Evolutionary conservation across 192 early-diverging fungal species (phyloP), one percentile per base, ranked within the genome.

Genomic region (Paraglomus brasilianum): DNA sequence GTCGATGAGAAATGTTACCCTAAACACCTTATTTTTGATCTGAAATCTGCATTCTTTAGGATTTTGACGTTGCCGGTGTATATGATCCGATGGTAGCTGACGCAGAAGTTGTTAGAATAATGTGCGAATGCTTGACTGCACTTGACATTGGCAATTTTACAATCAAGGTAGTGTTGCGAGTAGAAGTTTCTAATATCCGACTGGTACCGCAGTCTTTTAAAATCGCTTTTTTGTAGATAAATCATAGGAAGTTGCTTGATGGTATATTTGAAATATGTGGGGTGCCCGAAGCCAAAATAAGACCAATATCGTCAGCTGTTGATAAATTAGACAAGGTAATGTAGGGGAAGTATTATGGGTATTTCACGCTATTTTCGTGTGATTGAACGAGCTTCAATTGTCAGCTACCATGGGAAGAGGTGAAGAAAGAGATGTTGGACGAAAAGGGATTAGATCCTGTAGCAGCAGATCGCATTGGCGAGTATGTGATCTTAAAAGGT

Each of bases 31-130:
- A 19, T 22, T 21, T 56, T 55, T 55, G 19, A 11, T 56, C 38
- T 15, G 21, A 22, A 55, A 55, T 24, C 8, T 41, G 15, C 22
- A 40, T 21, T 64, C 49, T 21, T 45, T 56, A 91, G 88, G 96
- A 99, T 85, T 98, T 95, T 58, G 97, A 99, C 77, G 91, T 99
- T 79, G 97, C 97, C 19, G 97, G 97, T 5, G 75, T 74, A 14
- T 96, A 95, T 69, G 97, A 97, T 47, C 61, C 92, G 10, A 99
- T 99, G 97, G 84, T 99, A n/a, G 92, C 97, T 22, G 97, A 99
- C 74, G 88, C 93, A 22, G 97, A 99, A 73, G 87, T 89, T 43
- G 69, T 99, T 41, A 80, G 87, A 21, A 84, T 96, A 19, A 84
- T 91, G 65, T 82, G 85, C 43, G 95, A 99, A 76, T 86, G 93